These are phyloP conservation scores for Chrysoporthe cubensis DNA, from an alignment of 2,329 filamentous ascomycete species.

Conservation along the genomic window DNA sequence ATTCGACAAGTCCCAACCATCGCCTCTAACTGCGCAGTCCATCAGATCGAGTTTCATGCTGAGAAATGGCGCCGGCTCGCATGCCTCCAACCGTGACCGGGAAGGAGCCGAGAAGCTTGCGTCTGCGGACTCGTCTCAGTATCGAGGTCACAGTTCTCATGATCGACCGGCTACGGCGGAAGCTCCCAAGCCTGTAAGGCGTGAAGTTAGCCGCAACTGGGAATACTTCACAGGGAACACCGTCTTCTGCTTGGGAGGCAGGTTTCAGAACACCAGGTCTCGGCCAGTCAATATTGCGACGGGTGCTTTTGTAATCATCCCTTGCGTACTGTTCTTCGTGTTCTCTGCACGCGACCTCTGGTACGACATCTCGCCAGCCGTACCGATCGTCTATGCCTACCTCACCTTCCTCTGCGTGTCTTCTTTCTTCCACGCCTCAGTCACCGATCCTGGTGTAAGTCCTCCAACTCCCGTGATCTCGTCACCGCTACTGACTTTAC, in stretches of 20 bases:
- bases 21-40: constrained; percentile 72
- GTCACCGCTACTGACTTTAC: constrained; percentile 28
- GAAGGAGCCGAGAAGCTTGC: constrained; percentile 81
- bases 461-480: constrained; percentile 2
- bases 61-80: constrained; percentile 54
- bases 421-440: constrained; percentile 91
- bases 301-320: constrained; percentile 77
- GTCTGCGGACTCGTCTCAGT: constrained; percentile 73
- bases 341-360: constrained; percentile 87
- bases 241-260: constrained; percentile 82
- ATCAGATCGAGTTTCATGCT: constrained; percentile 76
- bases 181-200: constrained; percentile 39
- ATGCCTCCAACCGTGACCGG: constrained; percentile 58
- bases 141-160: constrained; percentile 38
- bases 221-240: constrained; percentile 96
- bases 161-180: constrained; percentile 34
- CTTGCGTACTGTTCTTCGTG: constrained; percentile 79
- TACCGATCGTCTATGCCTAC: constrained; percentile 90
- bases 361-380: constrained; percentile 82
- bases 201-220: constrained; percentile 70
- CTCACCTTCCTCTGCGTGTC: constrained; percentile 89
- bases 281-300: constrained; percentile 89
- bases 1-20: constrained; percentile 59
- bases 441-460: constrained; percentile 90
- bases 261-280: constrained; percentile 85